Evolutionary conservation across 768 basidiomycete genomes (phyloP).

Genomic region (Xanthoconium stramineum): DNA sequence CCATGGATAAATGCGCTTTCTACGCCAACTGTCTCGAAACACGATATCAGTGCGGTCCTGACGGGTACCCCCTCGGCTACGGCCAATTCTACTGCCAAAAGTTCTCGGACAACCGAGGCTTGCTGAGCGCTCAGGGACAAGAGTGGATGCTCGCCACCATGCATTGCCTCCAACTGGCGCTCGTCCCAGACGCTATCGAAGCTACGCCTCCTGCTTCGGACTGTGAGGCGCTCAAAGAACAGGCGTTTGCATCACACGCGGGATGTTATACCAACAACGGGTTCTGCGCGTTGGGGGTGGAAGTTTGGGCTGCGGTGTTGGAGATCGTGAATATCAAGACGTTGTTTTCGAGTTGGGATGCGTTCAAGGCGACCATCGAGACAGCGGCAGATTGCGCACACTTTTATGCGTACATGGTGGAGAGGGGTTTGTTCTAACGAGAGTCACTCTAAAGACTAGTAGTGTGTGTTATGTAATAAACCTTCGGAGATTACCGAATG

Average conservation of each 20-base stretch:
- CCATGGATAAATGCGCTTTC: conserved; percentile 40
- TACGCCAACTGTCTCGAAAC: conserved; percentile 45
- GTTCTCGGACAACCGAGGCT: conserved; percentile 30
- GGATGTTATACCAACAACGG: conserved; percentile 41
- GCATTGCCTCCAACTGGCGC: conserved; percentile 42
- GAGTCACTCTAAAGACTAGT: too few species aligned
- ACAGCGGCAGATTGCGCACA: conserved; percentile 6
- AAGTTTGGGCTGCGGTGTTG: conserved; percentile 38
- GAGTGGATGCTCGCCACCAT: conserved; percentile 45
- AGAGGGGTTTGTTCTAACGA: conserved; percentile 3
- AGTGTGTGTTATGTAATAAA: not conserved
- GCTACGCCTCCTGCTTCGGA: conserved; percentile 5
- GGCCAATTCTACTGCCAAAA: conserved; percentile 40
- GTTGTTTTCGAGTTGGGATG: conserved; percentile 16
- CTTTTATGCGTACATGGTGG: conserved; percentile 15
- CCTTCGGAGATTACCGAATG: conserved; percentile 8
- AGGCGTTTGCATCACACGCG: conserved; percentile 42
- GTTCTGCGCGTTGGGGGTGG: conserved; percentile 36
- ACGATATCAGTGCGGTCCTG: conserved; percentile 41
- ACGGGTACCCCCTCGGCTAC: conserved; percentile 43
- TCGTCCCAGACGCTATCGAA: conserved; percentile 36
- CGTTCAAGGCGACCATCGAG: conserved; percentile 11
- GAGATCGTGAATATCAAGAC: conserved; percentile 25
- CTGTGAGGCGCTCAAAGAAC: conserved; percentile 34
- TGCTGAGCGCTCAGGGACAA: conserved; percentile 34